Evolutionary conservation across 257 asterid genomes (phyloP).

Genomic region (Lithospermum erythrorhizon): DNA sequence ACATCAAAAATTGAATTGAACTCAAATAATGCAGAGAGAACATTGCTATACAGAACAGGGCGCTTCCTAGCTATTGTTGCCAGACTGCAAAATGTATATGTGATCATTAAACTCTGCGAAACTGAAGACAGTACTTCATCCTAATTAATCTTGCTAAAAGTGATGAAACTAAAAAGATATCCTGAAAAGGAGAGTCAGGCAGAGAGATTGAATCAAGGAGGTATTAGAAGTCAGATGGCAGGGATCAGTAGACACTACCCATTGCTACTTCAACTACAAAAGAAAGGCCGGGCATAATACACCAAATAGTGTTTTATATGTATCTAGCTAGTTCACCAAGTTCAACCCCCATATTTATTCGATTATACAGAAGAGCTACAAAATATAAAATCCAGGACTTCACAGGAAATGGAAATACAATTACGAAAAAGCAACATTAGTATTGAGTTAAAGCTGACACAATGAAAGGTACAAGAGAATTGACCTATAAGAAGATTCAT

Average conservation of each 20-base stretch:
- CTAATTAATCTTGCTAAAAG: background rate
- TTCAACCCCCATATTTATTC: too few species aligned
- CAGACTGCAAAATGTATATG: conserved; percentile 51
- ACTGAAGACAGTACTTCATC: background rate
- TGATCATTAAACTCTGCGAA: background rate
- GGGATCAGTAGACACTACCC: too few species aligned
- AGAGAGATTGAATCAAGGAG: background rate
- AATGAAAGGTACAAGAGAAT: too few species aligned
- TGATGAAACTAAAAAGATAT: background rate
- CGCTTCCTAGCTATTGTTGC: conserved; percentile 81
- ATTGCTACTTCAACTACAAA: too few species aligned
- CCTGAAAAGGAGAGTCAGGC: background rate
- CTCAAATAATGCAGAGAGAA: conserved; percentile 64
- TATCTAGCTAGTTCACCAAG: too few species aligned
- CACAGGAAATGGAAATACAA: too few species aligned
- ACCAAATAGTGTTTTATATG: too few species aligned
- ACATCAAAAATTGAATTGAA: conserved; percentile 49
- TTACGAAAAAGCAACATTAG: too few species aligned
- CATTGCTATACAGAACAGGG: conserved; percentile 50
- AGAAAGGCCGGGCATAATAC: too few species aligned
- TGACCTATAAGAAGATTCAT: background rate
- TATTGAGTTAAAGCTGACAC: too few species aligned
- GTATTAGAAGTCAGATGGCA: background rate
- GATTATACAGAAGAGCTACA: too few species aligned
- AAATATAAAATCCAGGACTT: too few species aligned